A percentile compares a stretch with the other conserved stretches of the same genome.
phyloP scores from a whole-genome alignment of 352 stramenopile species.

The Phytophthora sp. region DNA sequence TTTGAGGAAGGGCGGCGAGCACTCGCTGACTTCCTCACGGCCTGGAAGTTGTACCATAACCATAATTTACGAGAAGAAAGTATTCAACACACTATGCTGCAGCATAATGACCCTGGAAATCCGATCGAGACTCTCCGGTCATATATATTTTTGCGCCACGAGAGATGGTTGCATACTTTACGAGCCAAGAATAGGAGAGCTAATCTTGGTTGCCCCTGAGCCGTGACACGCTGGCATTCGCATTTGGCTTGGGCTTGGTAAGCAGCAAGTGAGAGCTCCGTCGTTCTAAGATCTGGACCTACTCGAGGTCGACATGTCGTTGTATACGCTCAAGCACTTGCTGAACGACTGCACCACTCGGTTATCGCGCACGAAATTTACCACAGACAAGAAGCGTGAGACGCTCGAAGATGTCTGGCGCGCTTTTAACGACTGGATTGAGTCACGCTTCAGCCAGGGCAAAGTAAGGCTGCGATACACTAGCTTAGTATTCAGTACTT shows the following conservation, averaged over 20 bases:
- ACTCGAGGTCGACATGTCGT: constrained; percentile 44
- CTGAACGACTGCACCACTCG: constrained; percentile 74
- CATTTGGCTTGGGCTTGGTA: neutral
- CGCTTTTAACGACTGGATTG: constrained; percentile 81
- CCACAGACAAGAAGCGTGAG: constrained; percentile 68
- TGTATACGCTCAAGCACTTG: constrained; percentile 81
- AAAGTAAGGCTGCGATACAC: constrained; percentile 43
- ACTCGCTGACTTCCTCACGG: neutral
- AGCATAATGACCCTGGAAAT: too few relatives aligned
- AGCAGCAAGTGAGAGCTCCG: too few relatives aligned
- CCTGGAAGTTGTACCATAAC: constrained; percentile 19
- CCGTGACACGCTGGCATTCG: neutral
- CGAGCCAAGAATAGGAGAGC: constrained; percentile 11
- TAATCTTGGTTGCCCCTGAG: neutral
- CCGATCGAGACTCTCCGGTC: too few relatives aligned
- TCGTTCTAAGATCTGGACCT: neutral
- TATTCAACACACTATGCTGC: constrained; percentile 1
- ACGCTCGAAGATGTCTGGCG: constrained; percentile 76
- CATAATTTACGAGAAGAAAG: constrained; percentile 27
- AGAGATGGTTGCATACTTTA: neutral
- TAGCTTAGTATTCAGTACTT: neutral
- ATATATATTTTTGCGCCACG: constrained; percentile 10
- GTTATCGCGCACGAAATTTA: constrained; percentile 59
- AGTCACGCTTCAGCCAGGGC: constrained; percentile 66
- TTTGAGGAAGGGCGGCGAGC: neutral